Conservation (phyloP, 805 yeast genomes). For the Candida boleticola region DNA sequence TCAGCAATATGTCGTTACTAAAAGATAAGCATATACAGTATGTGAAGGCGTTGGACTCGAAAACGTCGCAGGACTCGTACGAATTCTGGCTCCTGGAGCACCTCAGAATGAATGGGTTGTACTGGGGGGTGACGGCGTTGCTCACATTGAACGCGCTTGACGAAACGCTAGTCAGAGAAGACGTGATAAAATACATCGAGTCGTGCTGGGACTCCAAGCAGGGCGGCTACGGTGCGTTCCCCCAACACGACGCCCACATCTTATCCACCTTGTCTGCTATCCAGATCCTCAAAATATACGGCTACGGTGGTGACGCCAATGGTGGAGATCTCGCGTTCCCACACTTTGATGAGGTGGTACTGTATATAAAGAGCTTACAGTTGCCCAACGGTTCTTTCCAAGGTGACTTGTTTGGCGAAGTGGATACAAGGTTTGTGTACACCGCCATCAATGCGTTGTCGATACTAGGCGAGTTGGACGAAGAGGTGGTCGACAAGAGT, state of each 20-base stretch:
- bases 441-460: constrained; percentile 74
- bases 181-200: constrained; percentile 66
- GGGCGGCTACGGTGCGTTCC: constrained; percentile 91
- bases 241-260: constrained; percentile 85
- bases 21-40: constrained; percentile 33
- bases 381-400: constrained; percentile 68
- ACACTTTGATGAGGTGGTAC: constrained; percentile 6
- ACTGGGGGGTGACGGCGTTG: constrained; percentile 90
- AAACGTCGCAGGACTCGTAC: constrained; percentile 43
- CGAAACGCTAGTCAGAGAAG: constrained; percentile 54
- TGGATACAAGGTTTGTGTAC: constrained; percentile 89
- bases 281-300: constrained; percentile 72
- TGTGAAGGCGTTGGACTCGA: constrained; percentile 35
- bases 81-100: constrained; percentile 92
- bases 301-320: constrained; percentile 47
- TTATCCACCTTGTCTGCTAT: constrained; percentile 82
- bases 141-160: constrained; percentile 54
- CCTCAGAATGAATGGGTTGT: constrained; percentile 83
- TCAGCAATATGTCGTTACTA: background rate
- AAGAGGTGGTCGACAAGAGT: constrained; percentile 57
- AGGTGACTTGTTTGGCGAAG: constrained; percentile 91
- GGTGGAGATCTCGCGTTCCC: constrained; percentile 30
- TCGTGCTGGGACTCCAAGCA: constrained; percentile 55
- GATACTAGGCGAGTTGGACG: constrained; percentile 61
- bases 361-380: constrained; percentile 43